Evolutionary conservation across 108 stramenopile species (phyloP).

Genomic region (Cyclotella distinguenda): DNA sequence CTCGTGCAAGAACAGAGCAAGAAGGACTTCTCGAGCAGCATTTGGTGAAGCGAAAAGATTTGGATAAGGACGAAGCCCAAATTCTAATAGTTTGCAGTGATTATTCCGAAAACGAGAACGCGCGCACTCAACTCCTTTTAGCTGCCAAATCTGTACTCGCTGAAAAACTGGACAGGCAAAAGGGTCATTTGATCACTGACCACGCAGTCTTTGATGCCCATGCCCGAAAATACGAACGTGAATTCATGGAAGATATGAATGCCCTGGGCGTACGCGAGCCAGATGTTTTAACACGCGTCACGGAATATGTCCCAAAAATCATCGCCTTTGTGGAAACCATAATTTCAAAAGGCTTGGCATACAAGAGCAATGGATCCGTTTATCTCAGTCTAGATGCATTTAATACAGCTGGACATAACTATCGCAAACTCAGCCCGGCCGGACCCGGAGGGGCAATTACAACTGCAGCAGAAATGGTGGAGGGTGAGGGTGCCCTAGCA

Average conservation of each 20-base stretch:
- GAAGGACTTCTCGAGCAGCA: constrained; percentile 56
- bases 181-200: constrained; percentile 70
- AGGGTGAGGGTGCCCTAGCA: constrained; percentile 93
- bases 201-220: constrained; percentile 74
- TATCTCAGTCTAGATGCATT: constrained; percentile 91
- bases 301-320: constrained; percentile 94
- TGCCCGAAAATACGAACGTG: constrained; percentile 86
- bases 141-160: constrained; percentile 68
- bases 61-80: constrained; percentile 45
- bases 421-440: constrained; percentile 73
- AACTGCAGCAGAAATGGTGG: constrained; percentile 87
- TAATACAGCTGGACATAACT: constrained; percentile 58
- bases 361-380: constrained; percentile 93
- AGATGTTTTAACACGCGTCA: constrained; percentile 91
- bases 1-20: constrained; percentile 52
- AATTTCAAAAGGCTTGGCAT: constrained; percentile 89
- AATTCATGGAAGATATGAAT: constrained; percentile 96
- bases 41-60: constrained; percentile 49
- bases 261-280: constrained; percentile 84
- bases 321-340: constrained; percentile 88
- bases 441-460: constrained; percentile 60
- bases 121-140: constrained; percentile 45
- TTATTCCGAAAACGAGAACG: constrained; percentile 22
- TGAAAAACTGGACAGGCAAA: constrained; percentile 65
- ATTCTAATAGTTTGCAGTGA: constrained; percentile 29